phyloP scores from a whole-genome alignment of 306 rosid species.

The Abrus precatorius region DNA sequence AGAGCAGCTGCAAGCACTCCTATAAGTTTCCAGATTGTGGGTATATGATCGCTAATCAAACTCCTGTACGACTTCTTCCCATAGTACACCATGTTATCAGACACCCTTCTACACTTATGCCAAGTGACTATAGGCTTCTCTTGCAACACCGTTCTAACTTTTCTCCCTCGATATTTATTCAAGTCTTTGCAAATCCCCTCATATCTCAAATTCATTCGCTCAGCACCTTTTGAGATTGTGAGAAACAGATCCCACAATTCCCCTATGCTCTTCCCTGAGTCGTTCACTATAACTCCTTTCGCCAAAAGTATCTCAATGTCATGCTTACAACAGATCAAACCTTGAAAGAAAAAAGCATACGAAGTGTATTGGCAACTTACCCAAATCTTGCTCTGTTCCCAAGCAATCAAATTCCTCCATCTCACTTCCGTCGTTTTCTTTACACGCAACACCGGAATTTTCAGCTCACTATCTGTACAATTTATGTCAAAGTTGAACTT shows the following conservation, averaged over 20 bases:
- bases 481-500: neutral
- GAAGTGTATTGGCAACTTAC: neutral
- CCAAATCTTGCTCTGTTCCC: neutral
- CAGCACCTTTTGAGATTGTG: neutral
- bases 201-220: constrained; percentile 15
- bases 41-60: constrained; percentile 24
- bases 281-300: neutral
- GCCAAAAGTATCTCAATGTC: neutral
- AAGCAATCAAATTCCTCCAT: constrained; percentile 46
- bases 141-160: neutral
- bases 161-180: neutral
- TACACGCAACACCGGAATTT: neutral
- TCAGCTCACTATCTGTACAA: neutral
- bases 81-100: neutral
- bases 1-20: neutral
- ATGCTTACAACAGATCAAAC: constrained; percentile 28
- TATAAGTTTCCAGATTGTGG: constrained; percentile 29
- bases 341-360: constrained; percentile 21
- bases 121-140: neutral
- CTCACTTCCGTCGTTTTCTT: constrained; percentile 15
- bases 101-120: neutral
- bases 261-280: neutral
- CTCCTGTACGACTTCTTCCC: neutral
- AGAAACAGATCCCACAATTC: neutral
- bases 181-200: neutral